These are phyloP conservation scores for Acanthamoeba triangularis DNA, from an alignment of 208 protist species.

Conservation along the genomic window DNA sequence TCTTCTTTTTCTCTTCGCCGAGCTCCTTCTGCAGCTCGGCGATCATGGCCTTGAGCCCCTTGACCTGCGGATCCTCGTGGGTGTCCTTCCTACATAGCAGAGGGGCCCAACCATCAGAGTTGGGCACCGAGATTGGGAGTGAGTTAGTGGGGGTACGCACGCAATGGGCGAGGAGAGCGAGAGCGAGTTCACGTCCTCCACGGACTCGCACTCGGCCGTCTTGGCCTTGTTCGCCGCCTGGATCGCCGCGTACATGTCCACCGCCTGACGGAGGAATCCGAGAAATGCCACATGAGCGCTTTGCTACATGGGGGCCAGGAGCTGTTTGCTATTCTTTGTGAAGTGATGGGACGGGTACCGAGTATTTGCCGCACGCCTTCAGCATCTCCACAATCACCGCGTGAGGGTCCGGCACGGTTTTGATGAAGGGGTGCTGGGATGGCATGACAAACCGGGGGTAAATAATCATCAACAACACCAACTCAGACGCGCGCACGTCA, in stretches of 20 bases:
- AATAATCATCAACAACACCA: too few species aligned
- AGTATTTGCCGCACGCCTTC: background rate
- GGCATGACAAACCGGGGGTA: background rate
- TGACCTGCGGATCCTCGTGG: conserved; percentile 28
- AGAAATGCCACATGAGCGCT: background rate
- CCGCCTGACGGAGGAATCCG: background rate
- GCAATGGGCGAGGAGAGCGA: conserved; percentile 15
- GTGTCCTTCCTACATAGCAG: background rate
- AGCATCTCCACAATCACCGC: conserved; percentile 31
- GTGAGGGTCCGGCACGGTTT: conserved; percentile 1
- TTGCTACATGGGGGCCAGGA: background rate
- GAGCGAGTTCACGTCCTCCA: background rate
- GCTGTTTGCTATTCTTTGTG: too few species aligned
- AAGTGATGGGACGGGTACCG: too few species aligned
- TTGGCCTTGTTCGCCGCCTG: conserved; percentile 40
- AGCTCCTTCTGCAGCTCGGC: conserved; percentile 55
- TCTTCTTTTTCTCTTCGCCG: conserved; percentile 62
- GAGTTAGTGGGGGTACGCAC: background rate
- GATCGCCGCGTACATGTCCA: conserved; percentile 26
- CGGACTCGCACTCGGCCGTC: background rate
- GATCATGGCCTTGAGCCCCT: conserved; percentile 53
- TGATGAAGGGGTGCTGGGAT: conserved; percentile 32
- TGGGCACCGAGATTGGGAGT: background rate
- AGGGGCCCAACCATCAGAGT: background rate
- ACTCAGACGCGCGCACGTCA: too few species aligned